Conservation (phyloP, 805 yeast species). For the Deakozyma indianensis region DNA sequence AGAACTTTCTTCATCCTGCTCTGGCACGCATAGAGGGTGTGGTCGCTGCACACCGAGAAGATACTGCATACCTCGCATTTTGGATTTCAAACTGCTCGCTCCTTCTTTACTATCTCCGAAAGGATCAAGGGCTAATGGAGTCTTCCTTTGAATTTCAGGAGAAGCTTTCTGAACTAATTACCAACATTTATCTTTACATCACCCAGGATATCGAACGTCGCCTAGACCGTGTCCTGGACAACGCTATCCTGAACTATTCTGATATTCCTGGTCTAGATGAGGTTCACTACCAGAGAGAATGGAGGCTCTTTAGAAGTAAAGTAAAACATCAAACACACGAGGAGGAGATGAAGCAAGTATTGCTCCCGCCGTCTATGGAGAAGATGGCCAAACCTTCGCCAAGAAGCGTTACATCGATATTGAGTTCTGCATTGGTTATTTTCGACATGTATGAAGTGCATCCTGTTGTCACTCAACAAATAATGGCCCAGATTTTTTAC, state of each 20-base stretch:
- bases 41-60: constrained; percentile 20
- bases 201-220: constrained; percentile 24
- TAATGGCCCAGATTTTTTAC: constrained; percentile 61
- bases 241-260: constrained; percentile 44
- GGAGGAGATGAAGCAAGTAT: constrained; percentile 59
- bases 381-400: constrained; percentile 82
- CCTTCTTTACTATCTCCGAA: constrained; percentile 59
- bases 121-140: constrained; percentile 35
- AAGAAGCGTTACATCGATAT: constrained; percentile 62
- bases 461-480: constrained; percentile 61
- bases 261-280: constrained; percentile 73
- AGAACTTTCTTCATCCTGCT: constrained; percentile 18
- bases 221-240: constrained; percentile 19
- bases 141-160: constrained; percentile 18
- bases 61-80: constrained; percentile 41
- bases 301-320: constrained; percentile 40
- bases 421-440: constrained; percentile 80
- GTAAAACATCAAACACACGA: constrained; percentile 36
- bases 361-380: constrained; percentile 68
- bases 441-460: constrained; percentile 70
- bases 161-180: constrained; percentile 16
- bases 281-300: constrained; percentile 60
- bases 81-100: constrained; percentile 79
- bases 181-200: constrained; percentile 20
- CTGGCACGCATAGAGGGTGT: constrained; percentile 20